Conservation (phyloP, 768 basidiomycete genomes). For the Austroboletus festivus region DNA sequence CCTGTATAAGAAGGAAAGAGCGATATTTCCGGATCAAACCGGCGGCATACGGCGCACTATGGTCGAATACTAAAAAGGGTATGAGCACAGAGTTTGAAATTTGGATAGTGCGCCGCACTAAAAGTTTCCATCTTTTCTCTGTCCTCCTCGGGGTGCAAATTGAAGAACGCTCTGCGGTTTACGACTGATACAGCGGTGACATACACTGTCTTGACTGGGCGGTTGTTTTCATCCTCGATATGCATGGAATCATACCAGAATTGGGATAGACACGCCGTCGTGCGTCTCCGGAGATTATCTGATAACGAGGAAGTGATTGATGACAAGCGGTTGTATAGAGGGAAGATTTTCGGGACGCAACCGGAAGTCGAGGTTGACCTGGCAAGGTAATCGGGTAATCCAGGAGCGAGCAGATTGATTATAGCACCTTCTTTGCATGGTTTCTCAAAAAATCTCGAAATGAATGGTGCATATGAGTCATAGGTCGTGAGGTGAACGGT, state of each 20-base stretch:
- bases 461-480: neutral
- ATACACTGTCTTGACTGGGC: neutral
- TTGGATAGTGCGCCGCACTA: too few species aligned
- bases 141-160: constrained; percentile 2
- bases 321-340: neutral
- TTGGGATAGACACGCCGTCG: neutral
- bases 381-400: neutral
- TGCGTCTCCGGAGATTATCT: neutral
- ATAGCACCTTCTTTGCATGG: neutral
- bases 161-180: neutral
- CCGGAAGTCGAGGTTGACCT: neutral
- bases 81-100: too few species aligned
- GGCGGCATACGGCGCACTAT: neutral
- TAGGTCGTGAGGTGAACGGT: neutral
- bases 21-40: neutral
- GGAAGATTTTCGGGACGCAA: neutral
- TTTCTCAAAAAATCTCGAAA: neutral
- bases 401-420: neutral
- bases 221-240: neutral
- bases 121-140: constrained; percentile 11
- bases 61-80: neutral
- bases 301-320: neutral
- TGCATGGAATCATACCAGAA: neutral
- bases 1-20: neutral
- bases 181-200: neutral